Percentiles rank a stretch among this genome's conserved stretches.
phyloP scores from a whole-genome alignment of 768 basidiomycete genomes.

The Tylopilus vinaceipallidus region DNA sequence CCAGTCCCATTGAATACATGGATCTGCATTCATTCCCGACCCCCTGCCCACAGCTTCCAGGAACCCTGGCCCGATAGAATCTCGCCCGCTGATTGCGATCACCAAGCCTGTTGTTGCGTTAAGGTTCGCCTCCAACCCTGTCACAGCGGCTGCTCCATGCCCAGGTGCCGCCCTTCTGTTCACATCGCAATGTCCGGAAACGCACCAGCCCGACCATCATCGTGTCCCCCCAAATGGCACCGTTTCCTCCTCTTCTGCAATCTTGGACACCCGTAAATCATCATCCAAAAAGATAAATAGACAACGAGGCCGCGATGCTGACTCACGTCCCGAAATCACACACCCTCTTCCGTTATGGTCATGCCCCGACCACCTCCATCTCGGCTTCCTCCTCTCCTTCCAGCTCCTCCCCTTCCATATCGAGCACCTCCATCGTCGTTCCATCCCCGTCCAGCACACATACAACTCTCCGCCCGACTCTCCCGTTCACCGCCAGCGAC shows the following conservation, averaged over 20 bases:
- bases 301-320: slow-evolving; percentile 30
- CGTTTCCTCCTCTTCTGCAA: not conserved
- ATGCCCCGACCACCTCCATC: slow-evolving; percentile 26
- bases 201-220: slow-evolving; percentile 22
- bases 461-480: slow-evolving; percentile 68
- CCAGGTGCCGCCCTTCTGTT: slow-evolving; percentile 22
- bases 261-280: slow-evolving; percentile 26
- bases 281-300: slow-evolving; percentile 13
- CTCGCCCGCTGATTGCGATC: slow-evolving; percentile 26
- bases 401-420: slow-evolving; percentile 65
- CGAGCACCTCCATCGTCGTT: slow-evolving; percentile 65
- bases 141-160: slow-evolving; percentile 18
- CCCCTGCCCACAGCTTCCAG: slow-evolving; percentile 28
- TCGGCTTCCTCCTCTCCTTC: slow-evolving; percentile 39
- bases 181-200: slow-evolving; percentile 44
- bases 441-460: slow-evolving; percentile 70
- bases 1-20: slow-evolving; percentile 2
- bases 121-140: slow-evolving; percentile 16
- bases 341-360: slow-evolving; percentile 14
- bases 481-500: slow-evolving; percentile 71
- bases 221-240: slow-evolving; percentile 30
- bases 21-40: slow-evolving; percentile 38
- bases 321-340: slow-evolving; percentile 18
- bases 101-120: slow-evolving; percentile 7
- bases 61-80: slow-evolving; percentile 26